Percentiles rank a stretch among this genome's conserved stretches.
These are phyloP conservation scores for Sicyos edulis DNA, from an alignment of 306 rosid species.

Conservation along the genomic window DNA sequence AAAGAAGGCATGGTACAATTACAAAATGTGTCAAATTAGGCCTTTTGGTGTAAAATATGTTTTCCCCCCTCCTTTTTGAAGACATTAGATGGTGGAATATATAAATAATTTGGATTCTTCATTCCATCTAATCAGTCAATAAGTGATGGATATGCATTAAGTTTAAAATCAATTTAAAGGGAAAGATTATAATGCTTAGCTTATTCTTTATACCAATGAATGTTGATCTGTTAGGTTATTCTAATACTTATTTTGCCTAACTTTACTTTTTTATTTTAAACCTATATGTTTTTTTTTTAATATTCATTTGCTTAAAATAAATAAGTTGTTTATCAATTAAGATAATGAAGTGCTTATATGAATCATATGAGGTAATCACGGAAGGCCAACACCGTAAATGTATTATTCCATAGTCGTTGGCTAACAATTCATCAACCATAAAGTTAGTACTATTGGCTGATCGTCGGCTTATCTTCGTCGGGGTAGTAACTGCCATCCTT, in stretches of 20 bases:
- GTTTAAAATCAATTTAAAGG: not conserved
- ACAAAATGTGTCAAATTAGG: not conserved
- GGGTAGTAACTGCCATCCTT: no score
- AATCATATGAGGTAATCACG: no score
- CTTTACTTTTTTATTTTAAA: no score
- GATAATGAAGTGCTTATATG: no score
- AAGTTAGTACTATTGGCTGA: no score
- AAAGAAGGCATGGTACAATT: not conserved
- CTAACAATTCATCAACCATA: no score
- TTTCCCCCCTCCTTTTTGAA: not conserved
- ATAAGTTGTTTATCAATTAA: no score
- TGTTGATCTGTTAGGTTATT: not conserved
- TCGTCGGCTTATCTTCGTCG: no score
- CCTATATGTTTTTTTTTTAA: no score
- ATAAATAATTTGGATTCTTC: slow-evolving; percentile 1
- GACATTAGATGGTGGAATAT: not conserved
- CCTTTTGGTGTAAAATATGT: not conserved
- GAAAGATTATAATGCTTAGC: not conserved
- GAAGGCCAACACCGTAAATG: no score
- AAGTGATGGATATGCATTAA: not conserved
- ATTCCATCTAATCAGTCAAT: not conserved
- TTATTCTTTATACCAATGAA: not conserved
- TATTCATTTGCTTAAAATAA: no score
- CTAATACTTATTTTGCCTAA: not conserved
- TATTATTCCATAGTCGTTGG: no score